Base-by-base conservation (phyloP, 2,329 filamentous ascomycete species). In the Leptographium wingfieldii region DNA sequence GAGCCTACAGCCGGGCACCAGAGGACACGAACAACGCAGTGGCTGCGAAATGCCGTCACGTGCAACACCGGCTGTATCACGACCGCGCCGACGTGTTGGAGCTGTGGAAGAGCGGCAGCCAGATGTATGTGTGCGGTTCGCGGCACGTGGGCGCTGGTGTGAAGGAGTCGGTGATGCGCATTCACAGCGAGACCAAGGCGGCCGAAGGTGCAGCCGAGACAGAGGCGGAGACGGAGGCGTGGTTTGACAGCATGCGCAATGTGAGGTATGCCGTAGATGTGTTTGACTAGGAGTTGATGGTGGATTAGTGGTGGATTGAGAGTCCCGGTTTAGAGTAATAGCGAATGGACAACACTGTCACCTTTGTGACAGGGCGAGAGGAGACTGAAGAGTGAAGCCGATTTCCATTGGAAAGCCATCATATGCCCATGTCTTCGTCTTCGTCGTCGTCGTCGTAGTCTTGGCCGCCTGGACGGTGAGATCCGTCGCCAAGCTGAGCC, bases 71-170 rank as follows among this genome's bases (percentile, higher is more conserved):
- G 76, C 62, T 73, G 78, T 67, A 74, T 80, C 63, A 82, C 3
- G 68, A 75, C 55, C 60, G 67, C 6, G 65, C 63, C 6, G 68
- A 70, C 5, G 62, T 74, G 5, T 59, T 63, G 54, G 61, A 53
- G n/a, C 63, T 74, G 48, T 76, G 73, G 73, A 62, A 68, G 11
- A 14, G 55, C 10, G 72, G 71, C 0, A 72, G 81, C 0, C 79
- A 79, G 66, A 70, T 85, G 5, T 87, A 80, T 67, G 80, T 87
- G 0, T 87, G 84, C 66, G 84, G 85, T 0, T 79, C 77, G 48
- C 70, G 74, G 14, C 68, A 67, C 9, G 69, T 80, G 3, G 76
- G 72, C 2, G 72, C 75, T 51, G 72, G 68, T 1, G 73, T 79
- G 5, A 70, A 73, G 59, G 69, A 72, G 58, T 64, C 63, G 19